Conservation (phyloP, 192 early-diverging fungal species). For the Coemansia sp. region DNA sequence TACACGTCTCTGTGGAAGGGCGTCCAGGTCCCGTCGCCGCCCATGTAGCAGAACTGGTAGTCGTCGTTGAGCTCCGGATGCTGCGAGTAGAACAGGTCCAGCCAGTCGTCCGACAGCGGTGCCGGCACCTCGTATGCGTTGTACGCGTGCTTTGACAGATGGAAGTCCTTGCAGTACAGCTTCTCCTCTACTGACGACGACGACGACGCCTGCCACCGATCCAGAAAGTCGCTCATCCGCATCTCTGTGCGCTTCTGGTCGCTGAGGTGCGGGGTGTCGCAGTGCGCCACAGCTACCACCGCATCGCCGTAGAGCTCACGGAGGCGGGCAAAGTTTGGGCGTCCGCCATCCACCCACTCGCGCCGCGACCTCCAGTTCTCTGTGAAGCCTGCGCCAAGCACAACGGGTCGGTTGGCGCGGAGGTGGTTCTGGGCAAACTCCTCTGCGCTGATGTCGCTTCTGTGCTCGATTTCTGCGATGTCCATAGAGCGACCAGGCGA, state of each 20-base stretch:
- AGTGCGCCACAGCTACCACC: slow-evolving; percentile 64
- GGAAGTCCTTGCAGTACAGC: slow-evolving; percentile 75
- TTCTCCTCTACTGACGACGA: not conserved
- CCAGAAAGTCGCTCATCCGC: slow-evolving; percentile 59
- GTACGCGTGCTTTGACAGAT: slow-evolving; percentile 50
- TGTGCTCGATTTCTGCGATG: slow-evolving; percentile 22
- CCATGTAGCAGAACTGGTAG: slow-evolving; percentile 75
- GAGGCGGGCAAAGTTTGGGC: slow-evolving; percentile 39
- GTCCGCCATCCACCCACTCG: slow-evolving; percentile 56
- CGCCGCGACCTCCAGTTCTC: slow-evolving; percentile 56
- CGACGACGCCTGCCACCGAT: slow-evolving; percentile 43
- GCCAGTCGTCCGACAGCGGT: slow-evolving; percentile 63
- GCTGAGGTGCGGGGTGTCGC: slow-evolving; percentile 59
- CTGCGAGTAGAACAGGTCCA: slow-evolving; percentile 63
- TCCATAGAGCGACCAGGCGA: not conserved
- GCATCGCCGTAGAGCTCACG: slow-evolving; percentile 25
- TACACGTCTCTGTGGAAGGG: slow-evolving; percentile 80
- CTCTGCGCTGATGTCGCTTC: slow-evolving; percentile 22
- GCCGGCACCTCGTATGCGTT: slow-evolving; percentile 13
- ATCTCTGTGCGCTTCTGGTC: slow-evolving; percentile 65
- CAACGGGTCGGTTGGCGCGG: slow-evolving; percentile 29
- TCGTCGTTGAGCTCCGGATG: slow-evolving; percentile 57
- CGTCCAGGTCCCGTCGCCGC: slow-evolving; percentile 69
- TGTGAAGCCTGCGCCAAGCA: slow-evolving; percentile 25
- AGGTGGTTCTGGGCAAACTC: slow-evolving; percentile 43